A percentile compares a stretch with the other conserved stretches of the same genome.
phyloP scores from a whole-genome alignment of 2,329 filamentous ascomycete genomes.

The Akanthomyces lecanii region DNA sequence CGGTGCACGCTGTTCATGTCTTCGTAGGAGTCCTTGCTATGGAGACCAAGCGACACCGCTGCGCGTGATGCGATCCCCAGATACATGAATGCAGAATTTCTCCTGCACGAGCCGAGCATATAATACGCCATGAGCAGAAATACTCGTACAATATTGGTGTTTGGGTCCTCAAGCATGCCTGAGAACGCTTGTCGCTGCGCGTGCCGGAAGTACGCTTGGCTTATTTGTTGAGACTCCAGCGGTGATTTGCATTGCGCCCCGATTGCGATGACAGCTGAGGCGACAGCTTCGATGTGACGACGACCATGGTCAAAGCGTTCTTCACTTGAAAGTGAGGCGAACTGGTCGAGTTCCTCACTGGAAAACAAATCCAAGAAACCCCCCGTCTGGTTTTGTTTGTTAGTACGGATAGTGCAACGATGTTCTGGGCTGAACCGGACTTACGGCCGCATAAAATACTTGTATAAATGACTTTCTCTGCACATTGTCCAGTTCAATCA shows the following conservation, averaged over 20 bases:
- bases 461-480: neutral
- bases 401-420: neutral
- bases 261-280: conserved; percentile 47
- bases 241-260: conserved; percentile 43
- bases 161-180: conserved; percentile 50
- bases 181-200: conserved; percentile 46
- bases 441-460: conserved; percentile 3
- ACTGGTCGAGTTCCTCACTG: neutral
- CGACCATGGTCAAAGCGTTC: neutral
- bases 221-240: conserved; percentile 26
- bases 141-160: conserved; percentile 45
- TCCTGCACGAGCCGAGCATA: conserved; percentile 53
- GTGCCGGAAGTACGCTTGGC: conserved; percentile 41
- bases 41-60: conserved; percentile 53
- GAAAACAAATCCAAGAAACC: conserved; percentile 17
- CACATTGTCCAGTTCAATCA: conserved; percentile 6
- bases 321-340: conserved; percentile 11
- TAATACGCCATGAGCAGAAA: conserved; percentile 57
- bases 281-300: conserved; percentile 13
- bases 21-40: conserved; percentile 34
- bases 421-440: neutral
- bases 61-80: conserved; percentile 55
- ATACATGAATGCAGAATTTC: conserved; percentile 61
- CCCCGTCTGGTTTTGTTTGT: neutral
- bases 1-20: conserved; percentile 21